Evolutionary conservation across 257 asterid species (phyloP).

Genomic region (Solanum paucissectum): DNA sequence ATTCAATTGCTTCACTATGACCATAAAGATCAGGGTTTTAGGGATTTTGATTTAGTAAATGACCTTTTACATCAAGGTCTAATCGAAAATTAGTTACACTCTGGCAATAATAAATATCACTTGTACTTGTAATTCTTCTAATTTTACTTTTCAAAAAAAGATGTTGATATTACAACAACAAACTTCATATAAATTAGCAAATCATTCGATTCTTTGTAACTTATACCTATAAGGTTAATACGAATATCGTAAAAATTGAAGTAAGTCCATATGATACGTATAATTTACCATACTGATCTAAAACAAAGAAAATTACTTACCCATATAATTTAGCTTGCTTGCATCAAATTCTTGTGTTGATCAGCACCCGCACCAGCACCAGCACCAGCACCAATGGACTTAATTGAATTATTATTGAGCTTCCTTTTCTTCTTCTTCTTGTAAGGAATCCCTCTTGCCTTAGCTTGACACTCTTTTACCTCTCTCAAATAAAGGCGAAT

Average conservation of each 20-base stretch:
- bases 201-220: neutral
- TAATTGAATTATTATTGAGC: conserved; percentile 12
- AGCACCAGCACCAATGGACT: conserved; percentile 6
- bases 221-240: neutral
- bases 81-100: neutral
- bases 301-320: neutral
- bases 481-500: conserved; percentile 68
- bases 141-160: neutral
- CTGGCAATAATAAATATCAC: neutral
- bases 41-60: neutral
- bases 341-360: conserved; percentile 32
- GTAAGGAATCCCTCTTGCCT: conserved; percentile 82
- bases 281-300: neutral
- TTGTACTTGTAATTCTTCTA: neutral
- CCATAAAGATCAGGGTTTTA: neutral
- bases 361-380: neutral
- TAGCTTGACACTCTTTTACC: conserved; percentile 81
- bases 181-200: neutral
- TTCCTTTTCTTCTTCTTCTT: conserved; percentile 84
- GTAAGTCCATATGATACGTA: neutral
- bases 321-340: conserved; percentile 1
- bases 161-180: neutral
- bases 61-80: neutral
- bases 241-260: neutral
- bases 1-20: neutral